Conservation (phyloP, 257 asterid species). For the Salvia splendens region DNA sequence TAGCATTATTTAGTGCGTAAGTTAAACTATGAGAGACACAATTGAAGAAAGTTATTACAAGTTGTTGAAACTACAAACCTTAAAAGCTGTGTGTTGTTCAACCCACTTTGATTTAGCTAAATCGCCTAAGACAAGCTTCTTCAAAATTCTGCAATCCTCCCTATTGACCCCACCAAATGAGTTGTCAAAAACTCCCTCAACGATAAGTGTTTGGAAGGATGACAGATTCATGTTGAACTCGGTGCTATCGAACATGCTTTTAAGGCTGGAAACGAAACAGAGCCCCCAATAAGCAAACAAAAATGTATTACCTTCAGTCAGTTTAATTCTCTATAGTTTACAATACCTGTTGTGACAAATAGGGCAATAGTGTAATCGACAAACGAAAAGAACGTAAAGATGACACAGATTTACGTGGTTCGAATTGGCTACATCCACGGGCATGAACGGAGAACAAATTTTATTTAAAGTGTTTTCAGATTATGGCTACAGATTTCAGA, state of each 20-base stretch:
- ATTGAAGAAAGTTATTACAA: neutral
- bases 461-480: too few relatives aligned
- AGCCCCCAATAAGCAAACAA: conserved; percentile 8
- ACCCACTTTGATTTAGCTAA: conserved; percentile 68
- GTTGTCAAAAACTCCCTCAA: conserved; percentile 71
- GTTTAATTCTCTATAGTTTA: conserved; percentile 12
- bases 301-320: conserved; percentile 13
- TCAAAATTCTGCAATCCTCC: conserved; percentile 59
- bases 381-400: too few relatives aligned
- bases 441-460: too few relatives aligned
- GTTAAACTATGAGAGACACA: conserved; percentile 20
- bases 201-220: conserved; percentile 73
- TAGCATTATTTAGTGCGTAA: neutral
- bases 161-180: conserved; percentile 50
- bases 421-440: too few relatives aligned
- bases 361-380: too few relatives aligned
- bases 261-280: conserved; percentile 50
- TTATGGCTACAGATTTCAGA: too few relatives aligned
- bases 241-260: conserved; percentile 63
- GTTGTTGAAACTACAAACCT: conserved; percentile 45
- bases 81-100: conserved; percentile 48
- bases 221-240: conserved; percentile 56
- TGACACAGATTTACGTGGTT: too few relatives aligned
- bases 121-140: conserved; percentile 53
- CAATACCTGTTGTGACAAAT: too few relatives aligned